These are phyloP conservation scores for Rhodotorula sp. DNA, from an alignment of 1,284 basidiomycete genomes.

Conservation along the genomic window DNA sequence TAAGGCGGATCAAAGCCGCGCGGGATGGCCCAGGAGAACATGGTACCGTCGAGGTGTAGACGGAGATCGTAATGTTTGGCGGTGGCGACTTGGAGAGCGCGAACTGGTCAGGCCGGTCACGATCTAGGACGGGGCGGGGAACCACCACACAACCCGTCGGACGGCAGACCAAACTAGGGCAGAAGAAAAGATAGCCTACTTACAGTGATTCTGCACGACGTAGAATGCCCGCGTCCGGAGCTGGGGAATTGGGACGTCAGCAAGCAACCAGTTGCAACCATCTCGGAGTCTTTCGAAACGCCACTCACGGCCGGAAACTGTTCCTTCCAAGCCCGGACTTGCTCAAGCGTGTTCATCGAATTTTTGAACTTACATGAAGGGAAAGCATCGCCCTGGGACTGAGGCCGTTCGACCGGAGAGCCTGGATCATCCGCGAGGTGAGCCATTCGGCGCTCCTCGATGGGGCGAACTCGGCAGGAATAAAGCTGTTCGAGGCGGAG, in stretches of 20 bases:
- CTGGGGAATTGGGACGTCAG: too few relatives aligned
- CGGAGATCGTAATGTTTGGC: slow-evolving; percentile 27
- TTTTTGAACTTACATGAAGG: not conserved
- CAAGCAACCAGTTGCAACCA: too few relatives aligned
- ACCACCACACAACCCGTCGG: too few relatives aligned
- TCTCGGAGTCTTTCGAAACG: not conserved
- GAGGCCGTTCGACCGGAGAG: not conserved
- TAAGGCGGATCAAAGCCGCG: not conserved
- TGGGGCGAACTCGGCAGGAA: not conserved
- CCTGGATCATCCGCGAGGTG: not conserved
- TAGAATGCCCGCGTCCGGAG: slow-evolving; percentile 23
- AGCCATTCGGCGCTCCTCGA: not conserved
- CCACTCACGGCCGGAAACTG: not conserved
- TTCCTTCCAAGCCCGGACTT: not conserved
- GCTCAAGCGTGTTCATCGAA: not conserved
- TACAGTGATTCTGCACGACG: slow-evolving; percentile 30
- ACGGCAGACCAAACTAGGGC: too few relatives aligned
- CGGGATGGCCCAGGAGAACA: slow-evolving; percentile 25
- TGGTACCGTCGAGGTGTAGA: slow-evolving; percentile 24
- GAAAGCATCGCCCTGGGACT: not conserved
- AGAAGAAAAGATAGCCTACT: too few relatives aligned
- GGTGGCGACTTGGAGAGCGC: slow-evolving; percentile 15
- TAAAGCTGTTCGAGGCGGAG: not conserved
- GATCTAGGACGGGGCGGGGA: too few relatives aligned
- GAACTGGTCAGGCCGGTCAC: not conserved